Conservation (phyloP, 352 stramenopile species). For the Phytophthora sp. region DNA sequence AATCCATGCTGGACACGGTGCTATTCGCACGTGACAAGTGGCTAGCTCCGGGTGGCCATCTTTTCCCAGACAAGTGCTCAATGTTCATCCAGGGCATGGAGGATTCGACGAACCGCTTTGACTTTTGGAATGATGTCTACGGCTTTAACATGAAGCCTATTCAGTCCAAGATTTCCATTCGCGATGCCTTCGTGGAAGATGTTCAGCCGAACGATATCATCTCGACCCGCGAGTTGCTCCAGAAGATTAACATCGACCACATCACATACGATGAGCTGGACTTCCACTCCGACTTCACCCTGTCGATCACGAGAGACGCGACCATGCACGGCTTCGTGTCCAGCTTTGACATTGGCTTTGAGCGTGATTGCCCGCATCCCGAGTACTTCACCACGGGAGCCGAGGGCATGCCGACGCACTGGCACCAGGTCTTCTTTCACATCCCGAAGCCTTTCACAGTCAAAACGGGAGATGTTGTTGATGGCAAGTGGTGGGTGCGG, state of each 20-base stretch:
- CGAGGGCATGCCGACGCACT: slow-evolving; percentile 95
- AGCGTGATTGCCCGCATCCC: slow-evolving; percentile 90
- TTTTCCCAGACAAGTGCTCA: slow-evolving; percentile 98
- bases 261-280: slow-evolving; percentile 95
- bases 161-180: slow-evolving; percentile 94
- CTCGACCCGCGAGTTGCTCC: slow-evolving; percentile 85
- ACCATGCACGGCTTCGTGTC: slow-evolving; percentile 95
- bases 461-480: slow-evolving; percentile 73
- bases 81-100: slow-evolving; percentile 91
- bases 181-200: slow-evolving; percentile 96
- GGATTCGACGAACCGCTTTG: slow-evolving; percentile 70
- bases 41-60: slow-evolving; percentile 91
- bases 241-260: slow-evolving; percentile 89
- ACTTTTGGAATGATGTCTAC: slow-evolving; percentile 98
- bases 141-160: slow-evolving; percentile 98
- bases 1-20: slow-evolving; percentile 98
- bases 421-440: slow-evolving; percentile 99
- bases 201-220: slow-evolving; percentile 90
- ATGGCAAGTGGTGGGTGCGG: slow-evolving; percentile 87
- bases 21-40: slow-evolving; percentile 97
- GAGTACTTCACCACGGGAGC: slow-evolving; percentile 95
- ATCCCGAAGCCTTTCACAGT: slow-evolving; percentile 83
- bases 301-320: slow-evolving; percentile 88
- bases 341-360: slow-evolving; percentile 98
- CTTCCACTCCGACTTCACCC: slow-evolving; percentile 91